Percentiles rank a stretch among this genome's conserved stretches.
phyloP scores from a whole-genome alignment of 306 rosid genomes.

The Vigna trinervia region DNA sequence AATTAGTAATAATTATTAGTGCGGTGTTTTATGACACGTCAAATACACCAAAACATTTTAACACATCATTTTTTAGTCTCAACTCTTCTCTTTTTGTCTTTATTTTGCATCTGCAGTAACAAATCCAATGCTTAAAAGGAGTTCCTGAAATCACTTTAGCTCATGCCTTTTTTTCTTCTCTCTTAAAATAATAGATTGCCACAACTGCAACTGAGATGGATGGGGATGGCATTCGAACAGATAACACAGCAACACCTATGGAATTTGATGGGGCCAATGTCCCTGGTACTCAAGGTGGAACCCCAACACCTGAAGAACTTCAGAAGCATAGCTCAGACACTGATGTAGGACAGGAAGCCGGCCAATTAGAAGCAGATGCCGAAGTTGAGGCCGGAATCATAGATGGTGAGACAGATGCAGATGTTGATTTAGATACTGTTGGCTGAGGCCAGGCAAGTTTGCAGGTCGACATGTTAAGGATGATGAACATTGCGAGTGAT shows the following conservation, averaged over 20 bases:
- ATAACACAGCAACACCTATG: slow-evolving; percentile 60
- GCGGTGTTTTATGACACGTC: not conserved
- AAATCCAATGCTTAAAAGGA: not conserved
- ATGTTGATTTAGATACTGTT: slow-evolving; percentile 73
- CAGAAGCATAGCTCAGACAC: slow-evolving; percentile 84
- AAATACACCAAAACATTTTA: not conserved
- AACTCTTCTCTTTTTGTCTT: not conserved
- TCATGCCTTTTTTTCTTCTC: slow-evolving; percentile 9
- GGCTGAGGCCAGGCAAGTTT: slow-evolving; percentile 48
- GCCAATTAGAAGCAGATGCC: slow-evolving; percentile 83
- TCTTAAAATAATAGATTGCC: slow-evolving; percentile 54
- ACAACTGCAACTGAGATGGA: slow-evolving; percentile 74
- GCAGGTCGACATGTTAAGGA: not conserved
- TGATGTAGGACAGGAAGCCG: slow-evolving; percentile 80
- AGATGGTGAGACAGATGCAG: slow-evolving; percentile 83
- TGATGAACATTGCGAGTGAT: slow-evolving; percentile 29
- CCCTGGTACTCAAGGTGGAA: slow-evolving; percentile 68
- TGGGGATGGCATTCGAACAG: slow-evolving; percentile 70
- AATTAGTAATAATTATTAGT: not conserved
- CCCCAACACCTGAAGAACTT: slow-evolving; percentile 69
- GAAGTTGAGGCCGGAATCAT: slow-evolving; percentile 85
- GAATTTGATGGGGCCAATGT: slow-evolving; percentile 60
- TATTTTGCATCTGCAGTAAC: slow-evolving; percentile 18
- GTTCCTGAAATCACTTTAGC: slow-evolving; percentile 8
- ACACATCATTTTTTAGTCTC: not conserved